Conservation (phyloP, 257 asterid genomes). For the Craterostigma plantagineum region DNA sequence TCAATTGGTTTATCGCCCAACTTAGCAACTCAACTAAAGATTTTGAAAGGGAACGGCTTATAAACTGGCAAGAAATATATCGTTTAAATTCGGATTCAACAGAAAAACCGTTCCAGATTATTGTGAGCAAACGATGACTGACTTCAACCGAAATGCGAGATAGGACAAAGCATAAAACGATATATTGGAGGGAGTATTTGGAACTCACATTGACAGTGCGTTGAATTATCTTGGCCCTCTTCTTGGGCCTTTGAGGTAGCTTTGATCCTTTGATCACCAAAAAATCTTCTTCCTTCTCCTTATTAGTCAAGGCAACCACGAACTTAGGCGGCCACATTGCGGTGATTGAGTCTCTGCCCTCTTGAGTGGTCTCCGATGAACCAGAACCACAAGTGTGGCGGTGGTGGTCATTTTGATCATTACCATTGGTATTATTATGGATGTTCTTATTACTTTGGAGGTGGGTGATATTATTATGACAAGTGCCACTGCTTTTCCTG, state of each 20-base stretch:
- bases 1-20: too few relatives aligned
- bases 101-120: too few relatives aligned
- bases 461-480: conserved; percentile 11
- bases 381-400: conserved; percentile 33
- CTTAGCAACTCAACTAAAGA: too few relatives aligned
- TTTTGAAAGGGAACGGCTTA: too few relatives aligned
- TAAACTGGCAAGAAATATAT: too few relatives aligned
- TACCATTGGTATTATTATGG: conserved; percentile 13
- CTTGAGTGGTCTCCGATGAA: conserved; percentile 46
- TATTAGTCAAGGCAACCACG: conserved; percentile 67
- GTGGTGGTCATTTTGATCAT: too few relatives aligned
- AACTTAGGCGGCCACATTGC: conserved; percentile 81
- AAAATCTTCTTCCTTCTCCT: conserved; percentile 95
- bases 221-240: conserved; percentile 70
- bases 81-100: too few relatives aligned
- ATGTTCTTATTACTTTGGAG: conserved; percentile 12
- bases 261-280: conserved; percentile 81
- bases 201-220: conserved; percentile 77
- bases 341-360: conserved; percentile 38
- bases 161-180: too few relatives aligned
- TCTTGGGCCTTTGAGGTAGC: conserved; percentile 91
- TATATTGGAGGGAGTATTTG: too few relatives aligned
- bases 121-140: too few relatives aligned
- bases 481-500: conserved; percentile 20
- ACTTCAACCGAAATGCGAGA: too few relatives aligned